Base-by-base conservation (phyloP, 1,284 basidiomycete species). In the Ceratobasidium sp. region DNA sequence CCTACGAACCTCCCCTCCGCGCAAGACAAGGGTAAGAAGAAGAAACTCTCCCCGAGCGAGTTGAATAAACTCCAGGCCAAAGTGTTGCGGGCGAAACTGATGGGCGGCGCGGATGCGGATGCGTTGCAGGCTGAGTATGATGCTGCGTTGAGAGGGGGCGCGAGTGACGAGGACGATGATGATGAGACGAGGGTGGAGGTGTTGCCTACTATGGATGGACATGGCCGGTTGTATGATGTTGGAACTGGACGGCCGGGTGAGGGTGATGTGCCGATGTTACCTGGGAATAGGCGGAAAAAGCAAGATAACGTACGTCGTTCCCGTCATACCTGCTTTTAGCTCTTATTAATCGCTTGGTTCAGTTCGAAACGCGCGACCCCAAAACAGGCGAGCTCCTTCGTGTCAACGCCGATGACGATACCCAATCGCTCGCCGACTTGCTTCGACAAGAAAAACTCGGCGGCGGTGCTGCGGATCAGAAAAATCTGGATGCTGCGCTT, bases 11-110 rank as follows among this genome's bases (percentile, higher is more conserved):
- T 85, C 69, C 82, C 44, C 65, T 10, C n/a, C n/a, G n/a, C 26
- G 12, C 62, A 74, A 46, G 52, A 28, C 23, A 69, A 69, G 20
- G 69, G 64, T 38, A 79, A 78, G 44, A 59, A 57, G 28, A 70
- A 67, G 15, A 79, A 64, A 5, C 46, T 80, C 10, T 79, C 62
- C 78, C 82, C 78, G 80, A 82, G 61, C 42, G 94, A 93, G 48
- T 88, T 99, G 57, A 99, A 99, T 85, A 94, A 93, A 82, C 86
- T 99, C 0, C 97, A 99, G 84, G 98, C 97, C 7, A 93, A 93
- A 81, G 96, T 98, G 0, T 86, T 99, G 20, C 92, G 96, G 23
- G 96, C 97, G 10, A 97, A 95, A 84, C 88, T 99, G 38, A 94
- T 94, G 89, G 90, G 88, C 26, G 87, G 91, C 17, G 88, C 93